Conservation (phyloP, 2,329 filamentous ascomycete species). For the Fusarium buharicum region DNA sequence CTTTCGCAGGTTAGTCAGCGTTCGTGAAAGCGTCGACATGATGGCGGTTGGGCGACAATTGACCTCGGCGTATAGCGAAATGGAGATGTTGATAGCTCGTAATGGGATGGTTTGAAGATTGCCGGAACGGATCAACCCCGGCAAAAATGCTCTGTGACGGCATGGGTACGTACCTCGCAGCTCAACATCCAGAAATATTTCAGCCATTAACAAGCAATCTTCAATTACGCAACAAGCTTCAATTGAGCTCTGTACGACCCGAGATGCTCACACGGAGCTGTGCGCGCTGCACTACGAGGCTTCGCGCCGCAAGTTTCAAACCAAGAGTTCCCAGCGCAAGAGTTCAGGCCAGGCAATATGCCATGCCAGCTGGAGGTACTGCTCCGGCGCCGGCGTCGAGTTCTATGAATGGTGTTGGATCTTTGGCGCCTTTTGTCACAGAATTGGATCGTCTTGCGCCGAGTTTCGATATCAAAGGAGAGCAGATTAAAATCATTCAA, state of each 20-base stretch:
- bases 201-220: conserved; percentile 30
- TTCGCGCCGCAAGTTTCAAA: conserved; percentile 39
- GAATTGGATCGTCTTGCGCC: conserved; percentile 91
- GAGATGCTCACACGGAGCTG: conserved; percentile 53
- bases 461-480: conserved; percentile 85
- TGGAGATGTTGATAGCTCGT: conserved; percentile 28
- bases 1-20: conserved; percentile 85
- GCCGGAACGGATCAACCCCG: conserved; percentile 48
- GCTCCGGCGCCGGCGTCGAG: conserved; percentile 45
- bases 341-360: conserved; percentile 55
- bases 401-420: conserved; percentile 47
- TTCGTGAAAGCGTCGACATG: conserved; percentile 94
- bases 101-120: conserved; percentile 40
- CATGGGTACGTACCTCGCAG: conserved; percentile 36
- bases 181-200: conserved; percentile 36
- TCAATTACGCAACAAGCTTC: conserved; percentile 4
- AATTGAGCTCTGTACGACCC: conserved; percentile 7
- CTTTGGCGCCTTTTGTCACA: conserved; percentile 65
- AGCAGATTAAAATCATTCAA: conserved; percentile 80
- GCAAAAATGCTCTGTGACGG: conserved; percentile 34
- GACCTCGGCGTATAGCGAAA: conserved; percentile 32
- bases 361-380: conserved; percentile 49
- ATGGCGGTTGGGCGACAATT: conserved; percentile 52
- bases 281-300: conserved; percentile 46
- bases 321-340: conserved; percentile 45